A percentile compares a stretch with the other conserved stretches of the same genome.
These are phyloP conservation scores for Mycena chlorophos DNA, from an alignment of 768 basidiomycete genomes.

Conservation along the genomic window DNA sequence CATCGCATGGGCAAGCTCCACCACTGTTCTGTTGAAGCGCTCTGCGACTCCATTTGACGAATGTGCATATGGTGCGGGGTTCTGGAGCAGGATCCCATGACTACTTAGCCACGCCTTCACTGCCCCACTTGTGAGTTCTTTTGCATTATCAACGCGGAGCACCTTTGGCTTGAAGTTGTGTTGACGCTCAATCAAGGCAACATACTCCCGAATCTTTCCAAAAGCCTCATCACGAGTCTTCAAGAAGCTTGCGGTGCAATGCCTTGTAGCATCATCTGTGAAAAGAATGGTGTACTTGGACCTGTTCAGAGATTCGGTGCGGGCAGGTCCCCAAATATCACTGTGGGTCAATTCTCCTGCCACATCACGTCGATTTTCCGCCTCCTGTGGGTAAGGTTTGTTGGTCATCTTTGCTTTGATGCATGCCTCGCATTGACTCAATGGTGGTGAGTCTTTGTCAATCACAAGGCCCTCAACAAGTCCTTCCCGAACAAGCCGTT, in stretches of 20 bases:
- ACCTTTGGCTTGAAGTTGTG: conserved; percentile 1
- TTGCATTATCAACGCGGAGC: conserved; percentile 30
- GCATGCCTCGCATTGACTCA: conserved; percentile 5
- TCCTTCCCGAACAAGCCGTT: neutral
- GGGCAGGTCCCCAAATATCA: conserved; percentile 6
- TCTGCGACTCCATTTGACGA: conserved; percentile 44
- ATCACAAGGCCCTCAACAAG: conserved; percentile 7
- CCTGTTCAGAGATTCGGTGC: neutral
- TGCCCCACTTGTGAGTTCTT: conserved; percentile 29
- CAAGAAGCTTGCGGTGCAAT: neutral
- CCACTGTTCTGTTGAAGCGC: conserved; percentile 30
- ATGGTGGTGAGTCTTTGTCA: neutral
- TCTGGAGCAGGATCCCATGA: conserved; percentile 32
- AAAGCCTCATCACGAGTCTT: neutral
- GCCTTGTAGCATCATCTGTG: neutral
- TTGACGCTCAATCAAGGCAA: conserved; percentile 2
- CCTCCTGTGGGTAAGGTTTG: conserved; percentile 7
- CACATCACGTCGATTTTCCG: neutral
- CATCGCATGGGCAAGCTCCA: conserved; percentile 34
- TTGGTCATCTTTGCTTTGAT: conserved; percentile 10
- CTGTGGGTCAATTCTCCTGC: conserved; percentile 4
- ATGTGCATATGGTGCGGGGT: conserved; percentile 35
- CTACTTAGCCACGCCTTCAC: conserved; percentile 22
- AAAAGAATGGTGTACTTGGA: conserved; percentile 1
- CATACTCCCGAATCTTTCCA: neutral